These are phyloP conservation scores for Alternaria sp. DNA, from an alignment of 2,329 filamentous ascomycete genomes.

Conservation along the genomic window DNA sequence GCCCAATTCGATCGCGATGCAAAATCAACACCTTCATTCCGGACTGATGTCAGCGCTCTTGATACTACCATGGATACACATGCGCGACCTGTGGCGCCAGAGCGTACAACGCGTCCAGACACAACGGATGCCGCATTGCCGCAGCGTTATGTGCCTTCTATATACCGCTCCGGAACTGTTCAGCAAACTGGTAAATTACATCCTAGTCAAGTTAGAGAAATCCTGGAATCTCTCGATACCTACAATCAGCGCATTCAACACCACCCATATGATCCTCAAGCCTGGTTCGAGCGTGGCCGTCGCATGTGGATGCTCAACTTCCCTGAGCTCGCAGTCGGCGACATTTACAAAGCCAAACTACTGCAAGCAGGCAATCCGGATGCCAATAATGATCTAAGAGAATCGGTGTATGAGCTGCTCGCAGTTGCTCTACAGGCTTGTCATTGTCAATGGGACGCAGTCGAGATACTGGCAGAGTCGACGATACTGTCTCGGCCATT, in stretches of 20 bases:
- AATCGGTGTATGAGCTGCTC: constrained; percentile 11
- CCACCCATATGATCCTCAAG: not conserved
- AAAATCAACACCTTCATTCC: not conserved
- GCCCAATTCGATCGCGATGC: not conserved
- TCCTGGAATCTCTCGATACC: not conserved
- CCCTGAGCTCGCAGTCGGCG: constrained; percentile 40
- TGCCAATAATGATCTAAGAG: not conserved
- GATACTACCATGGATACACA: not conserved
- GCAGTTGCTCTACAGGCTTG: constrained; percentile 30
- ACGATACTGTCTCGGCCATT: not conserved
- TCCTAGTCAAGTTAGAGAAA: not conserved
- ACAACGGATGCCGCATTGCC: not conserved
- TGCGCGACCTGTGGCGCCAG: not conserved
- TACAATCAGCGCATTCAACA: not conserved
- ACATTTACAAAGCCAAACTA: constrained; percentile 40
- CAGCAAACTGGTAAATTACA: not conserved
- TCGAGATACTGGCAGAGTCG: constrained; percentile 13
- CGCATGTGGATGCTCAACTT: constrained; percentile 18
- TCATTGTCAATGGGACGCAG: constrained; percentile 28
- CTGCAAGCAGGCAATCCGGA: constrained; percentile 28
- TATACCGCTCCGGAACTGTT: not conserved
- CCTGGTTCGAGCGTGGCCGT: not conserved
- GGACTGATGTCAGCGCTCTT: not conserved
- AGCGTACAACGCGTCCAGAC: not conserved
- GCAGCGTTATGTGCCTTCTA: not conserved